Evolutionary conservation across 2,329 filamentous ascomycete species (phyloP).

Genomic region (Exophiala oligosperma): DNA sequence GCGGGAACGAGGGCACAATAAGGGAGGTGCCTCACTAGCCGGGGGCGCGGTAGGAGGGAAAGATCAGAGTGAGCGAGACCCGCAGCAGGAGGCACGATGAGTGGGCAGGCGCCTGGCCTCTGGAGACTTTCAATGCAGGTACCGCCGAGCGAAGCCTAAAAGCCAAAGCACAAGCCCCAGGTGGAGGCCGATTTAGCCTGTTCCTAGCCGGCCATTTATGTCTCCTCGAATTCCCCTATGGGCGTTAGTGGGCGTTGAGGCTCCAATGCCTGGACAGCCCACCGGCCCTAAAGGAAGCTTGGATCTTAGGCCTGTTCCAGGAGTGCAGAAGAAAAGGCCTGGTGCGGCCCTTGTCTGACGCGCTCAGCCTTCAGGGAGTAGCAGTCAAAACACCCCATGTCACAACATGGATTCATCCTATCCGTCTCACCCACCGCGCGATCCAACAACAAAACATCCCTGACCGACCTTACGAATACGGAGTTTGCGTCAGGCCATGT

Average conservation of each 20-base stretch:
- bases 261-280: neutral
- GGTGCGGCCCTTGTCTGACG: slow-evolving; percentile 17
- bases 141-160: slow-evolving; percentile 3
- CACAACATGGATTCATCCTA: slow-evolving; percentile 26
- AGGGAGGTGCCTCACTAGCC: slow-evolving; percentile 20
- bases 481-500: neutral
- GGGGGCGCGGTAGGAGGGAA: neutral
- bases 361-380: slow-evolving; percentile 16
- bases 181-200: neutral
- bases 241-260: neutral
- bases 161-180: slow-evolving; percentile 3
- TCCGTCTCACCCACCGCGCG: slow-evolving; percentile 24
- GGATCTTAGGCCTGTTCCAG: neutral
- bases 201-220: neutral
- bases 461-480: neutral
- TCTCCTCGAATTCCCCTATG: neutral
- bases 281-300: neutral
- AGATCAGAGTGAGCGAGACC: slow-evolving; percentile 1
- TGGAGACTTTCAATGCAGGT: slow-evolving; percentile 6
- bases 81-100: slow-evolving; percentile 4
- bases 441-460: slow-evolving; percentile 15
- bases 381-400: slow-evolving; percentile 26
- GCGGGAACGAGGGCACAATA: slow-evolving; percentile 29
- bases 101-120: slow-evolving; percentile 1
- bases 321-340: neutral